phyloP scores from a whole-genome alignment of 2,329 filamentous ascomycete species.

The Macrophomina pseudophaseolina region DNA sequence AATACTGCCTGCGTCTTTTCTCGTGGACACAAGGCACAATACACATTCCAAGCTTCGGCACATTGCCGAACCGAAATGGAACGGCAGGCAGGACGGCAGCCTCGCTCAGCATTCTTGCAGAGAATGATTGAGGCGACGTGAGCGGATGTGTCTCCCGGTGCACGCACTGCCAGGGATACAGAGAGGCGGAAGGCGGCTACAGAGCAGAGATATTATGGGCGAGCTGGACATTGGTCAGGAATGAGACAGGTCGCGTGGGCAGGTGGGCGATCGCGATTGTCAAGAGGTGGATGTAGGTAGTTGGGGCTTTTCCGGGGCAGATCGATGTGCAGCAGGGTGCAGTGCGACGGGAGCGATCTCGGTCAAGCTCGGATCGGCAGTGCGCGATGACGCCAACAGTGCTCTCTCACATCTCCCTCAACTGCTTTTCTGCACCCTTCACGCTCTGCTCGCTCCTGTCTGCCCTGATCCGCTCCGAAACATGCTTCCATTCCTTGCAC shows the following conservation, averaged over 20 bases:
- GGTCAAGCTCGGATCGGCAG: conserved; percentile 20
- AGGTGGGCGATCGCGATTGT: not conserved
- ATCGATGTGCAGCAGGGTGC: conserved; percentile 22
- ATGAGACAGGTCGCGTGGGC: conserved; percentile 22
- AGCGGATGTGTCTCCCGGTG: not conserved
- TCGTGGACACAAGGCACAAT: conserved; percentile 1
- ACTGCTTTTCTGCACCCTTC: not conserved
- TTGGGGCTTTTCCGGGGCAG: conserved; percentile 3
- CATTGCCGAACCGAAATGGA: conserved; percentile 10
- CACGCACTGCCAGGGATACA: conserved; percentile 1
- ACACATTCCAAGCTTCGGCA: conserved; percentile 24
- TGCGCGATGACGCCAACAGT: conserved; percentile 10
- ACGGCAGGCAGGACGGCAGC: not conserved
- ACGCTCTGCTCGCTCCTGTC: not conserved
- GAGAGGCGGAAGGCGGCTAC: not conserved
- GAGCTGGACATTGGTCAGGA: conserved; percentile 16
- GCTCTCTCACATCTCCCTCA: not conserved
- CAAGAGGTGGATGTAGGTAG: not conserved
- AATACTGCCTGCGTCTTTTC: conserved; percentile 18
- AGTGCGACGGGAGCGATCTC: conserved; percentile 23
- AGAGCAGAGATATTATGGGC: not conserved
- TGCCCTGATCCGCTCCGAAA: not conserved
- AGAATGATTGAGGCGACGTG: conserved; percentile 2
- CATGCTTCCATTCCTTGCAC: not conserved
- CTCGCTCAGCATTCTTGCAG: conserved; percentile 11